Base-by-base conservation (phyloP, 352 stramenopile species). In the Phytophthora pinifolia region DNA sequence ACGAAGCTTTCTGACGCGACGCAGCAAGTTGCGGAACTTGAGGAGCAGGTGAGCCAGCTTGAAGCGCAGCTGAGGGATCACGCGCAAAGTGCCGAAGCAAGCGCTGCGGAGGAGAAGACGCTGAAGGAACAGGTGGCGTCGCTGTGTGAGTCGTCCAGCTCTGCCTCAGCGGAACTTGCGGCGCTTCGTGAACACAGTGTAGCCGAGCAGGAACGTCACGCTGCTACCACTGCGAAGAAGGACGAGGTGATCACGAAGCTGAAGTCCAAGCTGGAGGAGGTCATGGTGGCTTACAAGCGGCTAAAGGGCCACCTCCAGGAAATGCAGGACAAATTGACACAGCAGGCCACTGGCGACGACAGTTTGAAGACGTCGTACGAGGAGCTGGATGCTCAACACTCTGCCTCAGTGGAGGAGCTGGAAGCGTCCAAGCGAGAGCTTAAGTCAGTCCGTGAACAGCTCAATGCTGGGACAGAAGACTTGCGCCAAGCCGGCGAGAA, bases 201-300 rank as follows among this genome's bases (percentile, higher is more conserved):
- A 12, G 13, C n/a, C n/a, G 51, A 62, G 25, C 46, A 59, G 15
- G 42, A 77, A 43, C 46, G 12, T 1, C 17, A 64, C 33, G 38
- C 42, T 22, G 35, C n/a, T 13, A 41, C 9, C 5, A 49, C 62
- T 20, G 47, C 46, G 12, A 25, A 62, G 27, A 76, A 80, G 15
- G 72, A 88, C 20, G 74, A 84, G 7, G 57, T 83, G 35, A 74
- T 87, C 22, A 38, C 38, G 3, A 83, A 70, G 43, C 54, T 89
- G 20, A 83, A 86, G 38, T 58, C 69, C 1, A 85, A 85, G 59
- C 55, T 83, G 9, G 76, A 83, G 55, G 77, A 86, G n/a, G 57
- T 92, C 10, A 69, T 87, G 37, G 41, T 17, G n/a, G 72, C 70
- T 45, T 87, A 86, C 46, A 86, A 88, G 43, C 73, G 74, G 0